Percentiles rank a stretch among this genome's conserved stretches.
phyloP scores from a whole-genome alignment of 305 asterid genomes.

The Fraxinus ornus region DNA sequence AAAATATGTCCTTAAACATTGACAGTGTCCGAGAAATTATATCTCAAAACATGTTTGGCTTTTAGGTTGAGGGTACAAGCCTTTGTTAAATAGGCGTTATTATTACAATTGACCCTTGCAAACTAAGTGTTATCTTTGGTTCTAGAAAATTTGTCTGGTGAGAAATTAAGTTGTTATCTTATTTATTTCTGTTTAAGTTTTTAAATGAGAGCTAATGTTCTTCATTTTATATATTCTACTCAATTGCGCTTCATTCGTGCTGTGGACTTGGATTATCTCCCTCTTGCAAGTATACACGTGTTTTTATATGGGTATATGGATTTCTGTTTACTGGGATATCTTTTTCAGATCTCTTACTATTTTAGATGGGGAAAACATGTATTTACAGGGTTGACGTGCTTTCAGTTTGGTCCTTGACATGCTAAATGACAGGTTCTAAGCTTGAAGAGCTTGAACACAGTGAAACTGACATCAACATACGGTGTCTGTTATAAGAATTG shows the following conservation, averaged over 20 bases:
- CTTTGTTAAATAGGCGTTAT: constrained; percentile 13
- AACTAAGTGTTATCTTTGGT: not conserved
- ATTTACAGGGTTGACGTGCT: not conserved
- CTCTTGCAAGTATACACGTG: not conserved
- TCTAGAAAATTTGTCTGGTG: not conserved
- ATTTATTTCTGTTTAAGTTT: not conserved
- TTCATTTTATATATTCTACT: not conserved
- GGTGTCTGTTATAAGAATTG: not conserved
- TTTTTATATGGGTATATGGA: not conserved
- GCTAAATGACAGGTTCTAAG: not conserved
- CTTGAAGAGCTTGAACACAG: not conserved
- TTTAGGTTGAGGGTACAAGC: constrained; percentile 6
- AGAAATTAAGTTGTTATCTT: not conserved
- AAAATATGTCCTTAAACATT: constrained; percentile 9
- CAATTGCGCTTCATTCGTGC: not conserved
- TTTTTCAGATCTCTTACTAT: not conserved
- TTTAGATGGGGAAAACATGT: not conserved
- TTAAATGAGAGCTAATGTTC: not conserved
- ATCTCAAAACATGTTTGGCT: constrained; percentile 1
- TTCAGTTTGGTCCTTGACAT: not conserved
- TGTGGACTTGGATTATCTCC: constrained; percentile 1
- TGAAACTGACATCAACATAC: not conserved
- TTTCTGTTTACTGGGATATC: not conserved
- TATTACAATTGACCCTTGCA: constrained; percentile 1
- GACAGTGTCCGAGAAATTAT: not conserved